Conservation (phyloP, 2,329 filamentous ascomycete genomes). For the Alternaria triticimaculans region DNA sequence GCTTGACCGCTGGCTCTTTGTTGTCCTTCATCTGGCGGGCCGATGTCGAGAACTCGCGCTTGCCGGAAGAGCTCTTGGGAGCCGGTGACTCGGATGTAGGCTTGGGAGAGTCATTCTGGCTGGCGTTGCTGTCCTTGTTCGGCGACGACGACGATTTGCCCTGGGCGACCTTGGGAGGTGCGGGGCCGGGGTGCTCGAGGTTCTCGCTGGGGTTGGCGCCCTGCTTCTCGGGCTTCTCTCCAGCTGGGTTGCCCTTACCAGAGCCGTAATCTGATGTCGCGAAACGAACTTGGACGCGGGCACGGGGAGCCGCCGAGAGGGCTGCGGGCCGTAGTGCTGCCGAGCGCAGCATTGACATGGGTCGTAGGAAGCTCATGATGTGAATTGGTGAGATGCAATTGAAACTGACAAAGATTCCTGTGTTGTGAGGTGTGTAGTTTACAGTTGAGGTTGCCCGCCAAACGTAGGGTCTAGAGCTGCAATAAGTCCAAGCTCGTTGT, state of each 20-base stretch:
- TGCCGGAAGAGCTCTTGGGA: background rate
- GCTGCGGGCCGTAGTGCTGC: slow-evolving; percentile 29
- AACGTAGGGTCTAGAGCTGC: slow-evolving; percentile 1
- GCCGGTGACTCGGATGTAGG: slow-evolving; percentile 10
- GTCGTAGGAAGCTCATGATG: slow-evolving; percentile 43
- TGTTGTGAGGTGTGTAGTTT: background rate
- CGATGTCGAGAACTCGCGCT: slow-evolving; percentile 21
- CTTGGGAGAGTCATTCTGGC: slow-evolving; percentile 14
- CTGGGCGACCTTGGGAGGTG: slow-evolving; percentile 52
- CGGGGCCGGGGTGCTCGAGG: slow-evolving; percentile 55
- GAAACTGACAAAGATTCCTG: slow-evolving; percentile 5
- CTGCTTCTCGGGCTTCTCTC: slow-evolving; percentile 53
- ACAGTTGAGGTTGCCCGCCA: background rate
- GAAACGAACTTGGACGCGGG: slow-evolving; percentile 41
- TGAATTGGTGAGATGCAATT: background rate
- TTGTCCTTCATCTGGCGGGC: slow-evolving; percentile 15
- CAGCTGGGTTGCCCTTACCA: slow-evolving; percentile 51
- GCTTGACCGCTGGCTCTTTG: slow-evolving; percentile 26
- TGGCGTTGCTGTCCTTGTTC: slow-evolving; percentile 27
- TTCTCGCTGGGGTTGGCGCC: slow-evolving; percentile 49
- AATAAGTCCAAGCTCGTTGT: slow-evolving; percentile 5
- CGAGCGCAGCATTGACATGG: slow-evolving; percentile 37
- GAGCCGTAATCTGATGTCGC: slow-evolving; percentile 53
- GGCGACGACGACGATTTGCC: slow-evolving; percentile 40
- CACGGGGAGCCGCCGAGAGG: slow-evolving; percentile 34